phyloP scores from a whole-genome alignment of 2,329 filamentous ascomycete species.

The Magnaporthiopsis rhizophila region DNA sequence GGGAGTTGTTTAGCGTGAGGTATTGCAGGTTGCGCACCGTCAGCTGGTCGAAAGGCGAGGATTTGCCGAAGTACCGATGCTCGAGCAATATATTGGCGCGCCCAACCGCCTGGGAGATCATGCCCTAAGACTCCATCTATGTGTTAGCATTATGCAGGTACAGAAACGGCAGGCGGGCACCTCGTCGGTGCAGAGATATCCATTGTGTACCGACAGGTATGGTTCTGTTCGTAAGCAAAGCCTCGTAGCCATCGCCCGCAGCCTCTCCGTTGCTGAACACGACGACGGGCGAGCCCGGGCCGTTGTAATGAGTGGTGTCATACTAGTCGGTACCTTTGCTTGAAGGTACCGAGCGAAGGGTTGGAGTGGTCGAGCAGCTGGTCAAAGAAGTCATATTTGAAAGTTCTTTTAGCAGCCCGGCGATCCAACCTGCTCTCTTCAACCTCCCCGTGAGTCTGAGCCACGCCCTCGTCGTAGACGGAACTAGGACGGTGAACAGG shows the following conservation, averaged over 20 bases:
- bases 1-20: conserved; percentile 31
- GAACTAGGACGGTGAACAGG: no score
- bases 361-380: conserved; percentile 33
- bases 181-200: no score
- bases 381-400: conserved; percentile 20
- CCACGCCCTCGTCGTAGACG: no score
- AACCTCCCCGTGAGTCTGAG: no score
- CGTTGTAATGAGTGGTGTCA: conserved; percentile 29
- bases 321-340: conserved; percentile 35
- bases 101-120: conserved; percentile 28
- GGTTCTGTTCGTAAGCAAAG: conserved; percentile 12
- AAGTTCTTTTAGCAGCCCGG: neutral
- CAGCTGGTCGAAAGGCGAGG: conserved; percentile 27
- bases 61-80: conserved; percentile 34
- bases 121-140: conserved; percentile 14
- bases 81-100: conserved; percentile 32
- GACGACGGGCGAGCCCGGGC: conserved; percentile 30
- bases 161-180: no score
- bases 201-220: conserved; percentile 14
- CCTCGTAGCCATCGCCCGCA: conserved; percentile 16
- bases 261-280: conserved; percentile 30
- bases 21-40: conserved; percentile 28
- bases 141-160: no score
- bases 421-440: no score
- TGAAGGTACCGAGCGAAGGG: conserved; percentile 31